Conservation (phyloP, 2,329 filamentous ascomycete species). For the Monosporascus sp. region DNA sequence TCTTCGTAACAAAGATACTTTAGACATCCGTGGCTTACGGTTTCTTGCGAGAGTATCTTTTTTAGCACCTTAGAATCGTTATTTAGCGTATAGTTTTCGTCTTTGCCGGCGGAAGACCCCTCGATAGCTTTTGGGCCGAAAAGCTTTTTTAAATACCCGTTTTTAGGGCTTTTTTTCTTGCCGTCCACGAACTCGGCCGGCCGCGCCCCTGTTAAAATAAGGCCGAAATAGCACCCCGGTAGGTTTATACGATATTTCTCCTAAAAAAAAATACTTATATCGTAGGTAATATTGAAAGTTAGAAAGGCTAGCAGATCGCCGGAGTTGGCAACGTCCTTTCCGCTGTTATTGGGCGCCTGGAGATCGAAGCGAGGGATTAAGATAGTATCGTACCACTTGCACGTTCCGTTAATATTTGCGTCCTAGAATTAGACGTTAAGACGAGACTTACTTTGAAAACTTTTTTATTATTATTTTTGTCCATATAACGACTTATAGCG, state of each 20-base stretch:
- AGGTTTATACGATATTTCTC: conserved; percentile 9
- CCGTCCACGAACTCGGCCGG: conserved; percentile 24
- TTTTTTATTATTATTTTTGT: conserved; percentile 10
- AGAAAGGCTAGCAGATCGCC: conserved; percentile 17
- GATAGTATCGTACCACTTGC: conserved; percentile 15
- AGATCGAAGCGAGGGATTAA: conserved; percentile 19
- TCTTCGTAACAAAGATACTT: conserved; percentile 28
- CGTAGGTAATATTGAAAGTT: conserved; percentile 25
- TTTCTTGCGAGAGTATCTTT: conserved; percentile 18
- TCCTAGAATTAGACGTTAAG: background rate
- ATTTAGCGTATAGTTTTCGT: conserved; percentile 1
- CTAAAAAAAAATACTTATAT: conserved; percentile 17
- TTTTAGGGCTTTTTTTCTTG: conserved; percentile 20
- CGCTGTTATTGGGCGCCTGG: conserved; percentile 15
- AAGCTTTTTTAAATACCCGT: conserved; percentile 19
- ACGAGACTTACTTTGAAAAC: conserved; percentile 3
- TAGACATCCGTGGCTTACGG: conserved; percentile 10
- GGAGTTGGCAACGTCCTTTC: conserved; percentile 19
- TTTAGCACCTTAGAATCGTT: conserved; percentile 17
- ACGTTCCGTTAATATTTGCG: no score
- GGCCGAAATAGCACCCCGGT: conserved; percentile 19
- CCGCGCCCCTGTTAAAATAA: conserved; percentile 23
- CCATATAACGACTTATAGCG: conserved; percentile 4
- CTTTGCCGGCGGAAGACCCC: no score
- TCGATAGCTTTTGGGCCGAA: conserved; percentile 13